Percentiles rank a stretch among this genome's conserved stretches.
Conservation (phyloP, 139 green algal species). For the Chlorella sp. region DNA sequence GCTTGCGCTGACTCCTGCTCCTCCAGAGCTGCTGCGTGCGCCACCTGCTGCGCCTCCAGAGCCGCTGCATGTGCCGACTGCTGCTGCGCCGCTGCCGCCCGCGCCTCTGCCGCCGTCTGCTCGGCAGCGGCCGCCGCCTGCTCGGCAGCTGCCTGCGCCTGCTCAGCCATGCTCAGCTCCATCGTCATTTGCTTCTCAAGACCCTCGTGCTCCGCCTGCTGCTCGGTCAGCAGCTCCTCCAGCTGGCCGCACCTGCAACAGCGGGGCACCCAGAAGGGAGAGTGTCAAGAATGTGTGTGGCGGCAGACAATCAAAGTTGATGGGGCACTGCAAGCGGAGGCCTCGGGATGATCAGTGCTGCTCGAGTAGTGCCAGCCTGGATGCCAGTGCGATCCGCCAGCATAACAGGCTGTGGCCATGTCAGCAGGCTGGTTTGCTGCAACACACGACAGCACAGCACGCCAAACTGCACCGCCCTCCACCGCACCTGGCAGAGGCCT, state of each 20-base stretch:
- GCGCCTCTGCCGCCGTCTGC: not conserved
- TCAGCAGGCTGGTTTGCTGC: not conserved
- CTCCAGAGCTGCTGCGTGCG: not conserved
- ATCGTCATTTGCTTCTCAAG: conserved; percentile 32
- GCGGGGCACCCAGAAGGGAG: not conserved
- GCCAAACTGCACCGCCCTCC: not conserved
- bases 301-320: too few relatives aligned
- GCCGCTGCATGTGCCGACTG: not conserved
- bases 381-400: too few relatives aligned
- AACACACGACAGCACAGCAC: not conserved
- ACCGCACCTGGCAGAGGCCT: not conserved
- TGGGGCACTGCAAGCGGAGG: too few relatives aligned
- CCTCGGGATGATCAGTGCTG: too few relatives aligned
- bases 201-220: conserved; percentile 16
- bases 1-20: not conserved
- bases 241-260: not conserved
- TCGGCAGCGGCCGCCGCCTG: not conserved
- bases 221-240: not conserved
- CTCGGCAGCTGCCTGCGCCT: not conserved
- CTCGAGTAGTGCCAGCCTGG: too few relatives aligned
- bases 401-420: too few relatives aligned
- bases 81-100: not conserved
- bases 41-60: not conserved
- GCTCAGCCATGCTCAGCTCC: conserved; percentile 35
- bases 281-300: too few relatives aligned